These are phyloP conservation scores for Calocybe indica DNA, from an alignment of 768 basidiomycete genomes.

Conservation along the genomic window DNA sequence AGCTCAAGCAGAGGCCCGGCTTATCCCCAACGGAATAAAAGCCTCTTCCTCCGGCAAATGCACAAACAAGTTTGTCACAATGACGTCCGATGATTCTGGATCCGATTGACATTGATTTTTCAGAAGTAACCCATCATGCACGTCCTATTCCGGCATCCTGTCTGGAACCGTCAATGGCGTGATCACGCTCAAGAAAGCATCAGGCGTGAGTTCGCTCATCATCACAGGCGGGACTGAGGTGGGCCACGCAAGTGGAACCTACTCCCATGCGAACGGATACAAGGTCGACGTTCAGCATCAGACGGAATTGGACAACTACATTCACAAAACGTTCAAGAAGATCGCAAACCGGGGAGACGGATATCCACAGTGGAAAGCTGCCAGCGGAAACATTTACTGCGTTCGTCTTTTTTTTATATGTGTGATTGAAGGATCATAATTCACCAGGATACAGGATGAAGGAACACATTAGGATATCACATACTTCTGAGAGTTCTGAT, in stretches of 20 bases:
- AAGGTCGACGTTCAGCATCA: constrained; percentile 21
- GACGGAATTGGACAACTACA: constrained; percentile 18
- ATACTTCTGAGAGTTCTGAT: constrained; percentile 6
- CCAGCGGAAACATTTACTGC: constrained; percentile 22
- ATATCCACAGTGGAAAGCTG: constrained; percentile 20
- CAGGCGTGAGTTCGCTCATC: constrained; percentile 56
- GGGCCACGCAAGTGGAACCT: constrained; percentile 21
- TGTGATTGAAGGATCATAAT: constrained; percentile 9
- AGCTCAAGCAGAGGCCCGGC: constrained; percentile 18
- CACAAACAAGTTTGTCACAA: constrained; percentile 11
- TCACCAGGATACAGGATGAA: constrained; percentile 14
- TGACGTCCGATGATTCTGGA: too few relatives aligned
- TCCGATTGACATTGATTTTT: background rate
- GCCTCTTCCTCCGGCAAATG: constrained; percentile 20
- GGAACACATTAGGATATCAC: constrained; percentile 23
- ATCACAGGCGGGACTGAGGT: constrained; percentile 59
- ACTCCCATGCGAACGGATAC: constrained; percentile 21
- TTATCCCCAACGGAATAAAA: constrained; percentile 18
- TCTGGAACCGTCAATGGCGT: constrained; percentile 23
- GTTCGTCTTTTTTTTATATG: constrained; percentile 9
- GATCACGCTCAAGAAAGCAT: constrained; percentile 24
- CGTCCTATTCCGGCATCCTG: constrained; percentile 19
- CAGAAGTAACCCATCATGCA: constrained; percentile 17
- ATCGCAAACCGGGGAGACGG: constrained; percentile 22
- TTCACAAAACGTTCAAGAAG: constrained; percentile 14